These are phyloP conservation scores for Pelargonium cotyledonis DNA, from an alignment of 441 rosid genomes.

Conservation along the genomic window DNA sequence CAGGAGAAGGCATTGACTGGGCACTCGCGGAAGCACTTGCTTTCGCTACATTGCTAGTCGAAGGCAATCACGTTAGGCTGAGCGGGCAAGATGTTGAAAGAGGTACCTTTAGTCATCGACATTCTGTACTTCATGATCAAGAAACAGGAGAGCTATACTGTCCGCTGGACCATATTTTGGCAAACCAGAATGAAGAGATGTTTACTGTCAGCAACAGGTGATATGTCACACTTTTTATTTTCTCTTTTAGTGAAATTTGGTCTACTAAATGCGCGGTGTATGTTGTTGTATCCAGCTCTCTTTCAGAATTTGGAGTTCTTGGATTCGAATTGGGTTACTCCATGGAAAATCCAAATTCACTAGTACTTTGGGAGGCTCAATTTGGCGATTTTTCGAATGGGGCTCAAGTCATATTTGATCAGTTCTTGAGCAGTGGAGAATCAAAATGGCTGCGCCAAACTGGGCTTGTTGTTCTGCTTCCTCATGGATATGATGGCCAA, in stretches of 20 bases:
- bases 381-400: conserved; percentile 96
- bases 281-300: conserved; percentile 54
- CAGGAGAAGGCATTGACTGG: conserved; percentile 96
- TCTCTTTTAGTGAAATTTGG: conserved; percentile 2
- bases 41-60: conserved; percentile 77
- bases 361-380: conserved; percentile 95
- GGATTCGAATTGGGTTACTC: conserved; percentile 98
- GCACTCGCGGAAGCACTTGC: conserved; percentile 95
- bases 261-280: conserved; percentile 11
- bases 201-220: conserved; percentile 99
- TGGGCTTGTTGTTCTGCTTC: conserved; percentile 87
- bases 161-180: conserved; percentile 78
- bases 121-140: conserved; percentile 86
- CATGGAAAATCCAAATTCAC: conserved; percentile 87
- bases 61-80: conserved; percentile 96
- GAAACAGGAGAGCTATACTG: conserved; percentile 84
- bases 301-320: conserved; percentile 93
- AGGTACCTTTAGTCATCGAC: conserved; percentile 97
- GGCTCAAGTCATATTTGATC: conserved; percentile 94
- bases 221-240: not conserved
- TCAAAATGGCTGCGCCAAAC: conserved; percentile 96
- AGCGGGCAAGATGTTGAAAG: conserved; percentile 99
- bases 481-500: conserved; percentile 97
- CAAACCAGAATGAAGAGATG: conserved; percentile 90
- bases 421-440: conserved; percentile 91